Base-by-base conservation (phyloP, 179 eudicot genomes). In the Camellia oleifera region DNA sequence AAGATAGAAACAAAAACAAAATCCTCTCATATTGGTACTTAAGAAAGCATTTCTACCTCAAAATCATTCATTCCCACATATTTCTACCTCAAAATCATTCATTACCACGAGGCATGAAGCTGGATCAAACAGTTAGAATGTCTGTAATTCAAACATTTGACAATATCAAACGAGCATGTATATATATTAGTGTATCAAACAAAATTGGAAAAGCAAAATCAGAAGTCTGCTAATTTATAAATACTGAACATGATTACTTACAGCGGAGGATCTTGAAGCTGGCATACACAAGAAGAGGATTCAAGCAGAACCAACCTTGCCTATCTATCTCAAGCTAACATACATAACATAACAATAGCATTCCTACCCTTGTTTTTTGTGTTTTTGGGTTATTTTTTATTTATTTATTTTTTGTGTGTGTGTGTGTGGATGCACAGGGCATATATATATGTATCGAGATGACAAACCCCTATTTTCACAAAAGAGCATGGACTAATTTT, bases 261-360 rank as follows among this genome's bases (percentile, higher is more conserved):
- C 97, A 93, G 98, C 88, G 66, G 98, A 94, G 80, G 98, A 95
- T 82, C 82, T 95, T 85, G 98, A 95, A 87, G 92, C 94, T 50
- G 97, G 97, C 62, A 79, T 68, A 7, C 81, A 81, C 2, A 90
- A 88, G 83, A 91, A 70, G 82, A 90, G 63, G 84, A 80, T 93
- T 53, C 92, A 88, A 72, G 84, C 94, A 68, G 98, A 95, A 85
- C 98, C 97, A 20, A 95, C 99, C 63, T 67, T 92, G 85, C 98
- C 97, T 68, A 83, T 95, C 81, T 87, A 83, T 85, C 89, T 95
- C 72, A 95, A 95, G 98, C 98, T 95, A 86, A 77, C 32, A 26
- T 26, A 26, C 1, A 26, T 0, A 26, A 26, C 32, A 26, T 18
- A 54, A 10, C 7, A 44, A 12, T 0, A 8, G 32, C 8, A 4